Evolutionary conservation across 2,329 filamentous ascomycete genomes (phyloP), one percentile per base, ranked within the genome.

Genomic region (Xylaria sp.): DNA sequence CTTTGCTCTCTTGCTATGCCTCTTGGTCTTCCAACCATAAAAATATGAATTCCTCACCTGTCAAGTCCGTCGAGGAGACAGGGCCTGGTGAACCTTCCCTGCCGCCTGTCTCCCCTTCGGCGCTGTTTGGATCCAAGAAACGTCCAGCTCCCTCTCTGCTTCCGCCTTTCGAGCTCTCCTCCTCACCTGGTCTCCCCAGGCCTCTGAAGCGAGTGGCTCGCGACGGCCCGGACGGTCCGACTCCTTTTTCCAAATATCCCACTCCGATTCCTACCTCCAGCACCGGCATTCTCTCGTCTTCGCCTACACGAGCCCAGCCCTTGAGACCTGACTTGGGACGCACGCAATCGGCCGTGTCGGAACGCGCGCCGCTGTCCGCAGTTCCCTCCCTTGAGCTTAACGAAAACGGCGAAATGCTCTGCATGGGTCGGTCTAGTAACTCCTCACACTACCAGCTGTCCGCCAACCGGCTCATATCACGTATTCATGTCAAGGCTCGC

Each of bases 371-470:
- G 48, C 87, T 99, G 60, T 91, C 91, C 61, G 88, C 92, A 60
- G 90, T 99, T 60, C 93, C 94, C n/a, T 90, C 90, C 25, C 85
- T 98, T 71, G 89, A 93, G 78, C 88, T 98, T 21, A 90, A 91
- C 63, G 91, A 90, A 73, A 93, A 92, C 81, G 94, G 95, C 71
- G 93, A 97, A 75, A 84, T 90, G 16, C 82, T 97, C 40, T 86
- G 92, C 70, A 96, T 99, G 91, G 96, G 96, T 71, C 89, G 96
- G 73, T 98, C 94, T 5, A 97, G 93, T 82, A 95, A 93, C 81
- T 97, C 94, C 16, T 97, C 94, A n/a, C 90, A 98, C 78, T 96
- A 95, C 80, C 95, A 98, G 81, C 87, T 99, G 16, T 96, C 96
- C 29, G 90, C 93, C 74, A 97, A 97, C 82, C 92, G 94, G 55